phyloP scores from a whole-genome alignment of 495 filamentous ascomycete genomes.

The Recurvomyces mirabilis region DNA sequence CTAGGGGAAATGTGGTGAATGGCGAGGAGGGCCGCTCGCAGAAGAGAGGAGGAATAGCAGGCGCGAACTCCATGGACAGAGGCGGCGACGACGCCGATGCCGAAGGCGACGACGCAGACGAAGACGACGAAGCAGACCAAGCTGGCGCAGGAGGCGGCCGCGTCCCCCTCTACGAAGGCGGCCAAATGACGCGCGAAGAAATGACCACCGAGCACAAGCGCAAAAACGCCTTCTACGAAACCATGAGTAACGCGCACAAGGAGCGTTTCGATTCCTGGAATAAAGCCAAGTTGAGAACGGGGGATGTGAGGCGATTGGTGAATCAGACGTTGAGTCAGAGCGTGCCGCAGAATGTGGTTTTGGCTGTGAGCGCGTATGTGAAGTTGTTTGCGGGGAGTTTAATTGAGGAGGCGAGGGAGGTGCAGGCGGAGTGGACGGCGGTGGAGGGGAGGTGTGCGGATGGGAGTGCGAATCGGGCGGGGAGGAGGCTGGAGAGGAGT shows the following conservation, averaged over 20 bases:
- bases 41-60: conserved; percentile 47
- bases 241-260: conserved; percentile 41
- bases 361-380: conserved; percentile 65
- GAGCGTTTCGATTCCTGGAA: conserved; percentile 65
- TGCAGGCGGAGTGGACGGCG: conserved; percentile 68
- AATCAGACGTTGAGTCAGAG: conserved; percentile 86
- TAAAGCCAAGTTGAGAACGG: conserved; percentile 48
- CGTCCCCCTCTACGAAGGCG: conserved; percentile 13
- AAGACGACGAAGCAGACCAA: background rate
- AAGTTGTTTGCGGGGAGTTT: conserved; percentile 80
- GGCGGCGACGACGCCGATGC: conserved; percentile 3
- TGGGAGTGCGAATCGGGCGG: conserved; percentile 16
- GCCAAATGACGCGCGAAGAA: conserved; percentile 10
- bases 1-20: conserved; percentile 35
- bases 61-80: conserved; percentile 19
- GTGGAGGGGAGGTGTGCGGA: conserved; percentile 28
- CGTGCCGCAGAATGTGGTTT: conserved; percentile 64
- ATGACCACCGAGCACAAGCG: background rate
- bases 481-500: conserved; percentile 29
- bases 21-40: conserved; percentile 26
- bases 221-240: conserved; percentile 6
- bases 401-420: conserved; percentile 64
- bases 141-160: conserved; percentile 6
- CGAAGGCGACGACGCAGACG: conserved; percentile 11
- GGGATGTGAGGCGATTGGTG: conserved; percentile 43